These are phyloP conservation scores for Glycyrrhiza uralensis DNA, from an alignment of 306 rosid species.

Conservation along the genomic window DNA sequence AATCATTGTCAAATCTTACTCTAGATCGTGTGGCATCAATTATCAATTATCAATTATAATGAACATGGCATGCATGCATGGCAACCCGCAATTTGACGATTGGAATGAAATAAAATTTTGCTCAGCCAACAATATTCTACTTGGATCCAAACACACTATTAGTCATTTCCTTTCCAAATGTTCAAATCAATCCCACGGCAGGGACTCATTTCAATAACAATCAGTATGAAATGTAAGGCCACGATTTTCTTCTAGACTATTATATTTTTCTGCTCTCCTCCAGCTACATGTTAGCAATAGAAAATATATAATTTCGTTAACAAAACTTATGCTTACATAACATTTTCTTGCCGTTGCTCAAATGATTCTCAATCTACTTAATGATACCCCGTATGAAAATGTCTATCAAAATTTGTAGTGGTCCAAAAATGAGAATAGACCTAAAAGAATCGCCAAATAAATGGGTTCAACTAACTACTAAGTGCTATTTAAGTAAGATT, in stretches of 20 bases:
- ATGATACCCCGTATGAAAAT: not conserved
- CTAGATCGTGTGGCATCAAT: not conserved
- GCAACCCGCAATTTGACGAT: not conserved
- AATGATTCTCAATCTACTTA: conserved; percentile 11
- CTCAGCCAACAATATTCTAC: no score
- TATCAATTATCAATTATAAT: no score
- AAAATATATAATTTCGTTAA: not conserved
- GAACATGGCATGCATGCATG: conserved; percentile 17
- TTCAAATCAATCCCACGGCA: no score
- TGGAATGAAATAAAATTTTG: no score
- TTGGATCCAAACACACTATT: no score
- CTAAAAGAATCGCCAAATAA: not conserved
- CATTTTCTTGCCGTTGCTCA: not conserved
- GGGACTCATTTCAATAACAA: no score
- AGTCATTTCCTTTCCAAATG: no score
- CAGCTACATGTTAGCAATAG: not conserved
- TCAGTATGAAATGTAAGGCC: no score
- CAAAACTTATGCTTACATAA: not conserved
- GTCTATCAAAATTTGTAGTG: conserved; percentile 8
- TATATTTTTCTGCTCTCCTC: not conserved
- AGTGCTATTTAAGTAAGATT: conserved; percentile 38
- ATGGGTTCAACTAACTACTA: conserved; percentile 16
- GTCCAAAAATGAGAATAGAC: conserved; percentile 11
- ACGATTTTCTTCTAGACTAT: not conserved
- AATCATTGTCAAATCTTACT: not conserved